These are phyloP conservation scores for Amaranthus palmeri DNA, from an alignment of 148 eudicot species.

Conservation along the genomic window DNA sequence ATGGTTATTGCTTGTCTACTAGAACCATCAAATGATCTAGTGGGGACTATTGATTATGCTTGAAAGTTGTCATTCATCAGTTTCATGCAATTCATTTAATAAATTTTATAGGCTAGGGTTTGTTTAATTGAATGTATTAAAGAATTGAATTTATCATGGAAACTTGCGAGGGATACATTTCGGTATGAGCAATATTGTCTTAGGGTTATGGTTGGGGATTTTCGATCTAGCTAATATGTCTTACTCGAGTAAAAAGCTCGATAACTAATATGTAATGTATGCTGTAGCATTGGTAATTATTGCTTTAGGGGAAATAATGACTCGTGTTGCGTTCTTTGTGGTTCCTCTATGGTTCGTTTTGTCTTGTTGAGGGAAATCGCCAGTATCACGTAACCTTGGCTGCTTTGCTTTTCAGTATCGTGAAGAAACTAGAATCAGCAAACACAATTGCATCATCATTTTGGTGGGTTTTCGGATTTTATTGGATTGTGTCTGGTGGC, in stretches of 20 bases:
- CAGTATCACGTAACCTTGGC: not conserved
- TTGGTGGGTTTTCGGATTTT: slow-evolving; percentile 71
- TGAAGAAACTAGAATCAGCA: slow-evolving; percentile 48
- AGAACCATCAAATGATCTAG: not conserved
- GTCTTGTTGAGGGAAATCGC: not conserved
- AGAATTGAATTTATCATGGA: not conserved
- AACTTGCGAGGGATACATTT: no score
- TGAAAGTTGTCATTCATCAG: not conserved
- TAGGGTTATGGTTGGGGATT: not conserved
- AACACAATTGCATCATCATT: slow-evolving; percentile 51
- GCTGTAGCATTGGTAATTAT: no score
- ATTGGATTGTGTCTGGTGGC: slow-evolving; percentile 55
- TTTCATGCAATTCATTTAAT: no score
- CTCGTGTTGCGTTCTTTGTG: not conserved
- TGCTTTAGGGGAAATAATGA: not conserved
- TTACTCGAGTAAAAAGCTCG: no score
- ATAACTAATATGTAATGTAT: no score
- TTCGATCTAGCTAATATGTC: no score
- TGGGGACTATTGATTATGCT: not conserved
- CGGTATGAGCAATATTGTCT: not conserved
- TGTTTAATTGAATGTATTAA: not conserved
- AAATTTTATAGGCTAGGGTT: not conserved
- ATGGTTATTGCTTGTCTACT: not conserved
- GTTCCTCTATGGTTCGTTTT: slow-evolving; percentile 9
- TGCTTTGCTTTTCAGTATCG: slow-evolving; percentile 33